Conservation (phyloP, 1,284 basidiomycete species). For the Trametes polyzona region DNA sequence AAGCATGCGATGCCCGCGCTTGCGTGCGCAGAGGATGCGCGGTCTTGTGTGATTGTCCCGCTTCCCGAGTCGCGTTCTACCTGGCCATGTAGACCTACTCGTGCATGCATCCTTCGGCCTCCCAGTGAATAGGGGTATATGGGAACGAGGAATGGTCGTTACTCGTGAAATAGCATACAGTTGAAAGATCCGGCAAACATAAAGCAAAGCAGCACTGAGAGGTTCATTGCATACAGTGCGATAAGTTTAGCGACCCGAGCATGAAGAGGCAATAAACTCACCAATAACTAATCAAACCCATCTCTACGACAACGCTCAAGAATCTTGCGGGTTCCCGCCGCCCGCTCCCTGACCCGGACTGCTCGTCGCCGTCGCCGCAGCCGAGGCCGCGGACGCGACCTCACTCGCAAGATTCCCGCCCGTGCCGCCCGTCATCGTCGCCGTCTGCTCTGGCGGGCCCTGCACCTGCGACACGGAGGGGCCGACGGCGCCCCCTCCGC, state of each 20-base stretch:
- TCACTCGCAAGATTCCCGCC: background rate
- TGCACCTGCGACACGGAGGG: background rate
- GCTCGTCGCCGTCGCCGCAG: background rate
- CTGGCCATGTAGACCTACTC: too few species aligned
- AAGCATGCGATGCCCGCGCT: too few species aligned
- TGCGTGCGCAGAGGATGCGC: too few species aligned
- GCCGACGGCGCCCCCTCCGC: background rate
- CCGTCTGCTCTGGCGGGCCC: background rate
- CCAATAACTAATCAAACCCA: too few species aligned
- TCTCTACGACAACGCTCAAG: background rate
- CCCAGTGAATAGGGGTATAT: too few species aligned
- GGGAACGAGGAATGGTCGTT: too few species aligned
- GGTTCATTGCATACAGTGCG: too few species aligned
- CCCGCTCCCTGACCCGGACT: background rate
- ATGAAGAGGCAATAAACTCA: too few species aligned
- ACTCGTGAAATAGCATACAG: background rate
- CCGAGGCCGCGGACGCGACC: background rate
- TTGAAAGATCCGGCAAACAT: background rate
- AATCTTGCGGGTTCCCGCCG: background rate
- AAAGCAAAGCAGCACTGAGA: background rate
- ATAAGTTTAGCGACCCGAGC: too few species aligned
- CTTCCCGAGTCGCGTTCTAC: too few species aligned
- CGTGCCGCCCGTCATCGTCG: background rate
- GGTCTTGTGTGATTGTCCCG: too few species aligned
- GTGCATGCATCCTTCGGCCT: too few species aligned